These are phyloP conservation scores for Dothistroma pini DNA, from an alignment of 2,329 filamentous ascomycete species.

Conservation along the genomic window DNA sequence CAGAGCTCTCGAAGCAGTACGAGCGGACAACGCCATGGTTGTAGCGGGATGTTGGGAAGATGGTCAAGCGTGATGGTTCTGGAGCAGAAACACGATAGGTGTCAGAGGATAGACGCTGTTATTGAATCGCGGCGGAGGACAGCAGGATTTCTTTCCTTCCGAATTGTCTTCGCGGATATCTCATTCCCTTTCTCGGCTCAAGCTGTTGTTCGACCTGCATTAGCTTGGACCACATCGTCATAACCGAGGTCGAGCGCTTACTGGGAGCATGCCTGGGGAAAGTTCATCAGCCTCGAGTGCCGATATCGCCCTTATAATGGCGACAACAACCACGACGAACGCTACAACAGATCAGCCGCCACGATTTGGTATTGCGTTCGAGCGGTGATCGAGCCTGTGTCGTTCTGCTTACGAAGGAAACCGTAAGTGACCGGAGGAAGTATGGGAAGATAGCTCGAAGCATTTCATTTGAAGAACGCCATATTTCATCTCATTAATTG, in stretches of 20 bases:
- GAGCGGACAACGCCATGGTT: slow-evolving; percentile 62
- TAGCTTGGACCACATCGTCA: not conserved
- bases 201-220: slow-evolving; percentile 5
- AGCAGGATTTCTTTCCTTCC: slow-evolving; percentile 1
- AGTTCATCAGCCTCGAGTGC: slow-evolving; percentile 1
- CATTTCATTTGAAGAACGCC: not conserved
- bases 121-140: not conserved
- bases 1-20: slow-evolving; percentile 60
- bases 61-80: not conserved
- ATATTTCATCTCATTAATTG: slow-evolving; percentile 5
- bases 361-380: not conserved
- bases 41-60: slow-evolving; percentile 1
- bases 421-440: not conserved
- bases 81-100: not conserved
- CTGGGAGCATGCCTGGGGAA: not conserved
- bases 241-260: not conserved
- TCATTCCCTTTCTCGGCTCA: not conserved
- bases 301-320: slow-evolving; percentile 4
- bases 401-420: not conserved
- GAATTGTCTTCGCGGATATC: slow-evolving; percentile 5
- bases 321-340: not conserved
- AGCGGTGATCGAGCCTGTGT: not conserved
- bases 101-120: not conserved
- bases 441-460: slow-evolving; percentile 15
- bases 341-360: not conserved